These are phyloP conservation scores for Hansenula anomala DNA, from an alignment of 1,139 yeast genomes.

Conservation along the genomic window DNA sequence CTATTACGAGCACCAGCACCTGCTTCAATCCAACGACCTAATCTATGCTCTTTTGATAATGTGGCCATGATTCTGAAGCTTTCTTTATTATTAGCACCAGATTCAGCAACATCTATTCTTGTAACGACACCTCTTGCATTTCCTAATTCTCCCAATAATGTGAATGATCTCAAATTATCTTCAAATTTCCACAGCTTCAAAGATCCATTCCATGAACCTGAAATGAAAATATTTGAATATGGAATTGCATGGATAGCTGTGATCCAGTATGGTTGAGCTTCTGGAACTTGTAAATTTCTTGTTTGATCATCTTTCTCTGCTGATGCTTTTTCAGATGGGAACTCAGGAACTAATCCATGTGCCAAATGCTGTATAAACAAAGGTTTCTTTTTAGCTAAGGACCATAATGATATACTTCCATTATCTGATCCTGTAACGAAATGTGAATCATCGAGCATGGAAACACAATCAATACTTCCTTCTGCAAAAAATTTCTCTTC, in stretches of 20 bases:
- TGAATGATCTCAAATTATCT: constrained; percentile 58
- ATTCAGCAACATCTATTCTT: constrained; percentile 60
- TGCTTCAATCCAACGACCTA: constrained; percentile 72
- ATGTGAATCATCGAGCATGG: constrained; percentile 89
- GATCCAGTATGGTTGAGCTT: constrained; percentile 76
- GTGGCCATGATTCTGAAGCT: constrained; percentile 59
- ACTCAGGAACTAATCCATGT: constrained; percentile 68
- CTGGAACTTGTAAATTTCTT: constrained; percentile 54
- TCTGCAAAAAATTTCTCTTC: constrained; percentile 49
- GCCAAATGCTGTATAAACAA: constrained; percentile 60
- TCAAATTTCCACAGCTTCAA: constrained; percentile 74
- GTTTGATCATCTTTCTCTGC: constrained; percentile 51
- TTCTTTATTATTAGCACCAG: constrained; percentile 40
- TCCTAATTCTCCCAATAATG: constrained; percentile 47
- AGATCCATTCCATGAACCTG: constrained; percentile 85
- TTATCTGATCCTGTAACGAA: constrained; percentile 95
- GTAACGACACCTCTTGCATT: constrained; percentile 71
- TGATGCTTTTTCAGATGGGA: constrained; percentile 49
- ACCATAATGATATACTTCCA: constrained; percentile 86
- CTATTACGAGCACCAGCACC: constrained; percentile 45
- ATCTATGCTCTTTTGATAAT: constrained; percentile 76
- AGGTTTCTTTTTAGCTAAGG: constrained; percentile 86
- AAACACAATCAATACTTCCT: constrained; percentile 87
- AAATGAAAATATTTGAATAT: constrained; percentile 75
- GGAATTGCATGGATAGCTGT: constrained; percentile 85